Evolutionary conservation across 176 grass and related monocot species (phyloP).

Genomic region (Metroxylon sagu): DNA sequence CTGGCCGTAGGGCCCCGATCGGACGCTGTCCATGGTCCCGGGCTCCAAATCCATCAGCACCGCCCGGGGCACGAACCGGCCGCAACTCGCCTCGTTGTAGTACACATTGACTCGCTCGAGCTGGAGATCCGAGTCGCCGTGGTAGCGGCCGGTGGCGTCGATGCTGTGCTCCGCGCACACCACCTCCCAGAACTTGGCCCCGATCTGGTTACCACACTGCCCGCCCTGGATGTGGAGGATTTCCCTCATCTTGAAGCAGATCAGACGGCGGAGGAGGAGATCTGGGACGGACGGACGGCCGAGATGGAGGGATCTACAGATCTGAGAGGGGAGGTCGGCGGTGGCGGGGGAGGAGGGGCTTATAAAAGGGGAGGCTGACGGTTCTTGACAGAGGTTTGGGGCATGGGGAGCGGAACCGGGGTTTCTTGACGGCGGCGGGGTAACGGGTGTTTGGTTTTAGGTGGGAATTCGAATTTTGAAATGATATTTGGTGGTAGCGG

Average conservation of each 20-base stretch:
- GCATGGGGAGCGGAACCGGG: too few relatives aligned
- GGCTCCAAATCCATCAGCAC: conserved; percentile 97
- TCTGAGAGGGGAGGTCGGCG: too few relatives aligned
- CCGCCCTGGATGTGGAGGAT: conserved; percentile 12
- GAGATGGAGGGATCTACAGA: too few relatives aligned
- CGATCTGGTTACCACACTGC: conserved; percentile 20
- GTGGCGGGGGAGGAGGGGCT: too few relatives aligned
- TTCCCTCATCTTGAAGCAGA: conserved; percentile 1
- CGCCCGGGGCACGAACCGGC: conserved; percentile 67
- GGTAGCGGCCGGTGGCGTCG: conserved; percentile 6
- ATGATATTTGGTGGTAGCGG: too few relatives aligned
- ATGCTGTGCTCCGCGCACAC: conserved; percentile 19
- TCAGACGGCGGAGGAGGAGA: too few relatives aligned
- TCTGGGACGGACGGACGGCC: too few relatives aligned
- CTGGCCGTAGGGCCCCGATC: conserved; percentile 45
- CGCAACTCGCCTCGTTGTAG: conserved; percentile 94
- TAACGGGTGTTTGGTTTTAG: too few relatives aligned
- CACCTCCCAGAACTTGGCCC: conserved; percentile 23
- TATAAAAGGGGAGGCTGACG: too few relatives aligned
- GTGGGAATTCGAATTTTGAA: too few relatives aligned
- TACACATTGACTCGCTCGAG: conserved; percentile 78
- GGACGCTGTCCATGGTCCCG: conserved; percentile 83
- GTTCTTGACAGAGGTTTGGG: too few relatives aligned
- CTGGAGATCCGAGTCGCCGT: conserved; percentile 25
- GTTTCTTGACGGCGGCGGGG: too few relatives aligned